Evolutionary conservation across 2,329 filamentous ascomycete genomes (phyloP).

Genomic region (Parascedosporium putredinis): DNA sequence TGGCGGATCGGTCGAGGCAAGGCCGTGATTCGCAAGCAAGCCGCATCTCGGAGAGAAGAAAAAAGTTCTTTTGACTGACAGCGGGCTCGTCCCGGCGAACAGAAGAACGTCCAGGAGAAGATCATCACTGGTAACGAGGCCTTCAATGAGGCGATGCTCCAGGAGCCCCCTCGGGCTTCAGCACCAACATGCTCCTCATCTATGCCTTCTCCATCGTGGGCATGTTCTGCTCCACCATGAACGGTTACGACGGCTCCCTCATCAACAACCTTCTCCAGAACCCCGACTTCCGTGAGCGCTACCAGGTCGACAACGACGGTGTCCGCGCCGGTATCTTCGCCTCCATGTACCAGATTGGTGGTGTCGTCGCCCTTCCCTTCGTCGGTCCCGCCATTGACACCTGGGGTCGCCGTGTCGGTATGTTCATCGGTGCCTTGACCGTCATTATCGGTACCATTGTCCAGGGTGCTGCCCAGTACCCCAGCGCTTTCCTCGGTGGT

Average conservation of each 20-base stretch:
- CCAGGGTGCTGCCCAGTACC: conserved; percentile 22
- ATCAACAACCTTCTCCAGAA: conserved; percentile 38
- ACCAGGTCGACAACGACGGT: conserved; percentile 29
- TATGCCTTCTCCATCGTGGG: conserved; percentile 34
- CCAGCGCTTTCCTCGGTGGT: conserved; percentile 44
- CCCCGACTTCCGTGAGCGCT: conserved; percentile 27
- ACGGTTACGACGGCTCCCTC: conserved; percentile 40
- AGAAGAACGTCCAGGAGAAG: conserved; percentile 73
- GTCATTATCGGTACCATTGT: conserved; percentile 26
- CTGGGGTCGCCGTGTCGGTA: conserved; percentile 34
- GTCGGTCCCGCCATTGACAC: conserved; percentile 35
- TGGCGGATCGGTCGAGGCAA: too few species aligned
- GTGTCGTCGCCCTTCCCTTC: conserved; percentile 33
- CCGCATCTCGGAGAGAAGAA: too few species aligned
- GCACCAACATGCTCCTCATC: conserved; percentile 26
- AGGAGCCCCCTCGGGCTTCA: conserved; percentile 37
- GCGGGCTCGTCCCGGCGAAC: conserved; percentile 30
- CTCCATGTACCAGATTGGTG: conserved; percentile 42
- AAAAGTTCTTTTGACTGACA: conserved; percentile 5
- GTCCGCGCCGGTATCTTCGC: conserved; percentile 39
- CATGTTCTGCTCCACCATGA: conserved; percentile 40
- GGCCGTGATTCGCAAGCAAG: too few species aligned
- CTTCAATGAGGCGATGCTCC: conserved; percentile 43
- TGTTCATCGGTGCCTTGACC: conserved; percentile 30
- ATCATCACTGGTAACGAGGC: conserved; percentile 31